Evolutionary conservation across 352 stramenopile species (phyloP).

Genomic region (Phytophthora foliorum): DNA sequence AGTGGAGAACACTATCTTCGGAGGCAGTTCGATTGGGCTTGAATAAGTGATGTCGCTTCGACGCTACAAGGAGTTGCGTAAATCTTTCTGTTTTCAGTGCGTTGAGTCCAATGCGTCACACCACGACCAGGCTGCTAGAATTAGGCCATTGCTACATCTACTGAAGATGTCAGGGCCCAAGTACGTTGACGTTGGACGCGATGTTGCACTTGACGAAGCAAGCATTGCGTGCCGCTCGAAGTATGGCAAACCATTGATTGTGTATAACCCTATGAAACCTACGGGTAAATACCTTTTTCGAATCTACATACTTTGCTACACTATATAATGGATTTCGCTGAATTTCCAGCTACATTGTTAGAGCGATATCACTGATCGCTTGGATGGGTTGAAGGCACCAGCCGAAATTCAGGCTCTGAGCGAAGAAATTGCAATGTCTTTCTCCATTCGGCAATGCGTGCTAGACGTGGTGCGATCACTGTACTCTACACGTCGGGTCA

Average conservation of each 20-base stretch:
- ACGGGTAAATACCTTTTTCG: constrained; percentile 40
- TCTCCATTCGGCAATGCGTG: constrained; percentile 27
- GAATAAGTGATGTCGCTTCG: constrained; percentile 30
- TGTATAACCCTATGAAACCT: constrained; percentile 16
- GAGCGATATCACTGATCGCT: constrained; percentile 27
- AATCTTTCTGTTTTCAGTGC: constrained; percentile 29
- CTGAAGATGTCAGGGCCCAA: constrained; percentile 1
- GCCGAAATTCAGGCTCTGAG: not conserved
- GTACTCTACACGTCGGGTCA: constrained; percentile 18
- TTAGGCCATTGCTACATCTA: not conserved
- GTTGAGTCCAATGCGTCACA: not conserved
- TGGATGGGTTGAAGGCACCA: constrained; percentile 5
- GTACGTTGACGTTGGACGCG: constrained; percentile 1
- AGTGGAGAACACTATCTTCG: constrained; percentile 27
- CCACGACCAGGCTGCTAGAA: not conserved
- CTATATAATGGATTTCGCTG: constrained; percentile 30
- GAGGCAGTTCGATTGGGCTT: not conserved
- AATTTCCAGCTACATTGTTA: constrained; percentile 38
- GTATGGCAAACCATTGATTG: constrained; percentile 1
- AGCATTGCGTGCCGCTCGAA: constrained; percentile 12
- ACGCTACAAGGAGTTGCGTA: constrained; percentile 26
- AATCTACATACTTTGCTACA: constrained; percentile 37
- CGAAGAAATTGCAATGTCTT: constrained; percentile 2
- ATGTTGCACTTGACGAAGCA: constrained; percentile 20
- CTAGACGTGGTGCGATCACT: constrained; percentile 32